Evolutionary conservation across 345 rosid species (phyloP).

Genomic region (Erucastrum elatum): DNA sequence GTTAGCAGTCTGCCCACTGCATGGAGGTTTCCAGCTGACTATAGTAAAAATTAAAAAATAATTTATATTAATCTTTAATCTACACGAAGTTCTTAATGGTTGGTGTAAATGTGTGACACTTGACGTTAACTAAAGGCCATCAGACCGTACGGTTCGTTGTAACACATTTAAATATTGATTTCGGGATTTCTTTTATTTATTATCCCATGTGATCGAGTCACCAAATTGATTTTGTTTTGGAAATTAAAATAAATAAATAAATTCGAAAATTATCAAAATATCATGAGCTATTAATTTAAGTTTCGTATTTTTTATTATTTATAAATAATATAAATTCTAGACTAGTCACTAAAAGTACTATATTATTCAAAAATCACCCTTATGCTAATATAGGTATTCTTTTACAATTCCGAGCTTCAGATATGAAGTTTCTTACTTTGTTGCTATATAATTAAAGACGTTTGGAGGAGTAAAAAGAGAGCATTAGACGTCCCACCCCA

Average conservation of each 20-base stretch:
- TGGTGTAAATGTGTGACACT: conserved; percentile 2
- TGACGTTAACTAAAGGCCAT: conserved; percentile 25
- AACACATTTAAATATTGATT: too few species aligned
- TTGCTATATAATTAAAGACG: background rate
- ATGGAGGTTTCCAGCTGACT: background rate
- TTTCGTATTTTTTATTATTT: background rate
- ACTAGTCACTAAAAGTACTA: background rate
- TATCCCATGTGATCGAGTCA: conserved; percentile 27
- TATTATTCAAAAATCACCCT: background rate
- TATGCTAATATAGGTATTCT: background rate
- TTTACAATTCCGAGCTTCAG: background rate
- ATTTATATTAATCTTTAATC: background rate
- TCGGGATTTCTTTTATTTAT: conserved; percentile 11
- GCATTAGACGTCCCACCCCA: background rate
- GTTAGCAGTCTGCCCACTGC: background rate
- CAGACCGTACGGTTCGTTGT: conserved; percentile 24
- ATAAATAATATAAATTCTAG: background rate
- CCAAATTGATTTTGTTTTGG: background rate
- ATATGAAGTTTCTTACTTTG: background rate
- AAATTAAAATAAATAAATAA: background rate
- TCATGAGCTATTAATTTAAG: background rate
- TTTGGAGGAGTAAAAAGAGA: background rate
- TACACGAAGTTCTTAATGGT: background rate
- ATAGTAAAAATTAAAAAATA: background rate
- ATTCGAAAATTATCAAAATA: background rate